These are phyloP conservation scores for Schizosaccharomyces japonicus DNA, from an alignment of 805 yeast species.

Conservation along the genomic window DNA sequence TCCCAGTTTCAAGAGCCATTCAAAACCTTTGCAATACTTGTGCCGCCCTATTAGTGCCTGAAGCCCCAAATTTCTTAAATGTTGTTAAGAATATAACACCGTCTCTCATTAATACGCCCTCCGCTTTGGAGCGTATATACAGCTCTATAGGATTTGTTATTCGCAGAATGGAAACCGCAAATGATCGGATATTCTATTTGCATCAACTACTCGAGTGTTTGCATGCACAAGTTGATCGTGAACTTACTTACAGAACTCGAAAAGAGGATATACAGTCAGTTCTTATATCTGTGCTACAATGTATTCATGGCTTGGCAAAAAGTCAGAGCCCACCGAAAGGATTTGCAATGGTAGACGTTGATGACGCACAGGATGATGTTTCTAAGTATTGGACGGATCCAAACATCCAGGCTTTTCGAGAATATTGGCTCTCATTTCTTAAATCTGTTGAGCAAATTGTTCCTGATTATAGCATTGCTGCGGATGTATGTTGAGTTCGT, in stretches of 20 bases:
- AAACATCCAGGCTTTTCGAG: not conserved
- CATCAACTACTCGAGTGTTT: not conserved
- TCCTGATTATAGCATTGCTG: not conserved
- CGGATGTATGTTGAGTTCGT: not conserved
- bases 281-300: not conserved
- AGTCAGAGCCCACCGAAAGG: not conserved
- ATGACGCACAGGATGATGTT: not conserved
- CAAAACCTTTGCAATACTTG: not conserved
- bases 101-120: not conserved
- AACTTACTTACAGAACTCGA: not conserved
- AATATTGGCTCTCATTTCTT: not conserved
- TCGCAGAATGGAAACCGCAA: not conserved
- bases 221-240: not conserved
- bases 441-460: not conserved
- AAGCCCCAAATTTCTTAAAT: not conserved
- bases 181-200: not conserved
- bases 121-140: not conserved
- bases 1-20: not conserved
- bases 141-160: not conserved
- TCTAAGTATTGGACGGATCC: not conserved
- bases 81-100: not conserved
- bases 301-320: not conserved
- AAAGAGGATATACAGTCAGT: not conserved
- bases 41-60: not conserved
- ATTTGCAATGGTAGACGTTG: not conserved